A percentile compares a stretch with the other conserved stretches of the same genome.
Conservation (phyloP, 1,139 yeast genomes). For the Suhomyces terraborum region DNA sequence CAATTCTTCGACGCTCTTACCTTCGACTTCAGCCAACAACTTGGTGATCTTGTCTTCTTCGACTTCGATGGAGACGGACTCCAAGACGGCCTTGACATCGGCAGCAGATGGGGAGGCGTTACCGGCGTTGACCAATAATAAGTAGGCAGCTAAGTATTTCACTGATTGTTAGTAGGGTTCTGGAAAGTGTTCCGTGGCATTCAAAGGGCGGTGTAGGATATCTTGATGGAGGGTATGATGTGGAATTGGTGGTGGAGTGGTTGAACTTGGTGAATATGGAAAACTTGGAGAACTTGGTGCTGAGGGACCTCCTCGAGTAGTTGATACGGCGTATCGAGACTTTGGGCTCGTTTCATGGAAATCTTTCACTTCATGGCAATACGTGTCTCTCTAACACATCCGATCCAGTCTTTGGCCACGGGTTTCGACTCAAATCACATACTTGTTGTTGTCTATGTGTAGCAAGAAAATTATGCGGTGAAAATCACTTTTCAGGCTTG, state of each 20-base stretch:
- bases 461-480: constrained; percentile 13
- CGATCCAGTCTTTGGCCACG: neutral
- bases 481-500: constrained; percentile 12
- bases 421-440: constrained; percentile 7
- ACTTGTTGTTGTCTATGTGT: constrained; percentile 15
- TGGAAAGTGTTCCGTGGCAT: neutral
- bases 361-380: neutral
- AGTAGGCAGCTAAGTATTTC: constrained; percentile 74
- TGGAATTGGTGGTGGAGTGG: neutral
- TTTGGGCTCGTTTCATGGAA: neutral
- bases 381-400: neutral
- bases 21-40: constrained; percentile 89
- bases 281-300: no score
- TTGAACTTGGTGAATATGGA: neutral
- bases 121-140: constrained; percentile 69
- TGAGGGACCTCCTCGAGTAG: no score
- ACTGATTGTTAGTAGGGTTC: constrained; percentile 26
- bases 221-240: neutral
- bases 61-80: constrained; percentile 94
- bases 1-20: constrained; percentile 89
- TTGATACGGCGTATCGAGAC: no score
- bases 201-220: neutral
- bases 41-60: constrained; percentile 86
- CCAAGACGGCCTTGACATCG: constrained; percentile 85
- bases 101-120: constrained; percentile 84